phyloP scores from a whole-genome alignment of 2,329 filamentous ascomycete genomes.

The Aspergillus proliferans region DNA sequence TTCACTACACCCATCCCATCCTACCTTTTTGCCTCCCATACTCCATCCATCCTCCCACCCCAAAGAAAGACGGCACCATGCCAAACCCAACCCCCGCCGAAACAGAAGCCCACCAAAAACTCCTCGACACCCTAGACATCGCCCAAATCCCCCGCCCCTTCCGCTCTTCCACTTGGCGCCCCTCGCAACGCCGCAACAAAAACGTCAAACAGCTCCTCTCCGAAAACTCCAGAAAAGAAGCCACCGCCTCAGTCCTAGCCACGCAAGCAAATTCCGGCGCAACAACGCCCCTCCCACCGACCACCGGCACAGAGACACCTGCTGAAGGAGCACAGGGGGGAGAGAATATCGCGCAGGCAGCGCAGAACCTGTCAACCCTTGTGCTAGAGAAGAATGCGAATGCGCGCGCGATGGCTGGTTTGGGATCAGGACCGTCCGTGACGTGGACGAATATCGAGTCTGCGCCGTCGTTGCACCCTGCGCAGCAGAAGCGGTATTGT shows the following conservation, averaged over 20 bases:
- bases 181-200: constrained; percentile 94
- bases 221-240: constrained; percentile 81
- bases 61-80: constrained; percentile 35
- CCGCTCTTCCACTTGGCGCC: constrained; percentile 84
- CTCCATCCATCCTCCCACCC: constrained; percentile 11
- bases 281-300: constrained; percentile 56
- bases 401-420: constrained; percentile 25
- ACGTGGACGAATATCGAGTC: constrained; percentile 98
- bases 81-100: constrained; percentile 61
- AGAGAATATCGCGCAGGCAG: constrained; percentile 76
- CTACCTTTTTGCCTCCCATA: not conserved
- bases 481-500: constrained; percentile 83
- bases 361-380: constrained; percentile 76
- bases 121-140: constrained; percentile 89
- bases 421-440: constrained; percentile 56
- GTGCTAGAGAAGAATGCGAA: constrained; percentile 73
- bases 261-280: constrained; percentile 77
- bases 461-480: constrained; percentile 72
- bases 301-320: constrained; percentile 37
- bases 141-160: constrained; percentile 80
- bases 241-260: constrained; percentile 63
- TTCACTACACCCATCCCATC: not conserved
- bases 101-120: constrained; percentile 74
- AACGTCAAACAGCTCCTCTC: constrained; percentile 95
- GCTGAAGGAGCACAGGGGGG: constrained; percentile 37